Base-by-base conservation (phyloP, 208 protist genomes). In the Sergeia podlipaevii region DNA sequence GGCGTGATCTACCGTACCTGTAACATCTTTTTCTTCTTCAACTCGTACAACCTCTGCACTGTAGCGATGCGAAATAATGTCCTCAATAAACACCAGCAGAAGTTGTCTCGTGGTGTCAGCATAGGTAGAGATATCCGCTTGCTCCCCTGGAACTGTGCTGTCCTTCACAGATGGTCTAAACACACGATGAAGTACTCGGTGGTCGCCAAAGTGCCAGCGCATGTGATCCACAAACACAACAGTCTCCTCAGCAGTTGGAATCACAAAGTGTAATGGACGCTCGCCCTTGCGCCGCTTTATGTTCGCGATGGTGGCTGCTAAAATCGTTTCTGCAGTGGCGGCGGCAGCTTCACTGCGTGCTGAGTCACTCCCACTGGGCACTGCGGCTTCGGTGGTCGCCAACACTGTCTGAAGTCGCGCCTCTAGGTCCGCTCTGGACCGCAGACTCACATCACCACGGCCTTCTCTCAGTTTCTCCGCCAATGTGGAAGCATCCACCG, bases 41-140 rank as follows among this genome's bases (percentile, higher is more conserved):
- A 27, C n/a, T 7, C 11, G 11, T 32, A 38, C 34, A 20, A 34
- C 30, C 30, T 23, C 21, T 20, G 50, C 13, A 11, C 36, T 18
- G 28, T 71, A 36, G 6, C 53, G 58, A 21, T 41, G 34, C 4
- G 73, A 18, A 3, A 76, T 41, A 4, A 91, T 74, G 50, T 82
- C 73, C 18, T 88, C 69, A 23, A 95, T 70, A 24, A 91, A 88
- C 57, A 89, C 76, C 15, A 90, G 76, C 8, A 70, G 68, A 13
- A 95, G 39, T 46, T 80, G 68, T 21, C 73, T 78, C 2, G 77
- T 70, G 10, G 70, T 70, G 23, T 87, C 85, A n/a, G 57, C 62
- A 47, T 79, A 78, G n/a, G 56, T 65, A 23, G 53, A 60, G 44
- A 45, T 66, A 23, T 55, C 45, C 21, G 39, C 45, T 34, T 38